Evolutionary conservation across 441 rosid species (phyloP).

Genomic region (Gossypium gossypioides): DNA sequence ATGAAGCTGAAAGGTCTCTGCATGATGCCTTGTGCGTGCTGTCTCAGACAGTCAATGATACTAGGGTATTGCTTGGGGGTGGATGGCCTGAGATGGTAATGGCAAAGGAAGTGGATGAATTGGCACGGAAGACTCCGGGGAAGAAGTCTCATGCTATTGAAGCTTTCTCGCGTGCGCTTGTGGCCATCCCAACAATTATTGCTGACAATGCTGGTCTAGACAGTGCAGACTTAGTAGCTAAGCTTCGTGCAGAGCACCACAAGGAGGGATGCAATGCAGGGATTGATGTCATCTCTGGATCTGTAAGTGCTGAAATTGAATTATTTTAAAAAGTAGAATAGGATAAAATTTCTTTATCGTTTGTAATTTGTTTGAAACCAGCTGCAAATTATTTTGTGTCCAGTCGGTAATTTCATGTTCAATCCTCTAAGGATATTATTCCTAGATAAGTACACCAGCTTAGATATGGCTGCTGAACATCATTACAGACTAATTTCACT

Average conservation of each 20-base stretch:
- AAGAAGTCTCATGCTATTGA: constrained; percentile 92
- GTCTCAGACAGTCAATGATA: constrained; percentile 88
- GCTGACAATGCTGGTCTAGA: constrained; percentile 97
- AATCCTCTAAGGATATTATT: neutral
- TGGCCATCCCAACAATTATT: constrained; percentile 78
- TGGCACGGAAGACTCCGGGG: constrained; percentile 84
- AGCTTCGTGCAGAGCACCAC: constrained; percentile 97
- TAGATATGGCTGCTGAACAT: neutral
- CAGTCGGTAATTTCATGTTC: neutral
- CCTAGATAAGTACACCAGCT: neutral
- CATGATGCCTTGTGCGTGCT: constrained; percentile 96
- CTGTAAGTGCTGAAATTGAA: constrained; percentile 43
- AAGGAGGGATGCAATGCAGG: constrained; percentile 70
- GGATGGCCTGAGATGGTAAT: constrained; percentile 99
- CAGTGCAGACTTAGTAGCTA: constrained; percentile 84
- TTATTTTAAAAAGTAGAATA: neutral
- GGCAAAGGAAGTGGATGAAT: constrained; percentile 91
- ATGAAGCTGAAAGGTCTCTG: constrained; percentile 93
- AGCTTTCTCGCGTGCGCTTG: constrained; percentile 79
- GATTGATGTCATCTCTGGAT: constrained; percentile 80
- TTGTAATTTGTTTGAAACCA: neutral
- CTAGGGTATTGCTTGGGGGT: constrained; percentile 88
- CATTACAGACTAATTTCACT: neutral
- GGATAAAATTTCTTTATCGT: neutral
- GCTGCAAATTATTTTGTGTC: neutral